Percentiles rank a stretch among this genome's conserved stretches.
These are phyloP conservation scores for Conoideocrella luteorostrata DNA, from an alignment of 2,329 filamentous ascomycete species.

Conservation along the genomic window DNA sequence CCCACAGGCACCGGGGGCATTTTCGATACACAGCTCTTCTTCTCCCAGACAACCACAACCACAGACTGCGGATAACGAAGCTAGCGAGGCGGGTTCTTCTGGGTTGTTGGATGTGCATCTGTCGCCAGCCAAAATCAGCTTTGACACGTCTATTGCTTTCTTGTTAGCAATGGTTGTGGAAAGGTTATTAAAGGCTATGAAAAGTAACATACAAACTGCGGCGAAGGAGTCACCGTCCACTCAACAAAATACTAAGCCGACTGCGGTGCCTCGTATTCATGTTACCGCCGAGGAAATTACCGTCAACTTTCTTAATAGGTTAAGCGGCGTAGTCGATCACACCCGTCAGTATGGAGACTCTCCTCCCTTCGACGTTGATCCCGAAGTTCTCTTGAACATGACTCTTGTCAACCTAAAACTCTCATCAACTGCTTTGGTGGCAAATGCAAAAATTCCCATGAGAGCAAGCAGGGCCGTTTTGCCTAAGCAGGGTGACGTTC, in stretches of 20 bases:
- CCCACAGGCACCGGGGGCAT: conserved; percentile 55
- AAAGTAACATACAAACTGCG: conserved; percentile 16
- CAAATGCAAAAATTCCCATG: conserved; percentile 1
- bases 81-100: not conserved
- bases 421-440: conserved; percentile 8
- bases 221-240: conserved; percentile 11
- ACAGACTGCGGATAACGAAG: not conserved
- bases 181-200: conserved; percentile 41
- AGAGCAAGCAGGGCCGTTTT: conserved; percentile 4
- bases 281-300: conserved; percentile 43
- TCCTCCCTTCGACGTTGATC: conserved; percentile 32
- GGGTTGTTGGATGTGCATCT: conserved; percentile 39
- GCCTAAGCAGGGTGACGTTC: conserved; percentile 15
- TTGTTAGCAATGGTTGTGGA: conserved; percentile 45
- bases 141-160: conserved; percentile 51
- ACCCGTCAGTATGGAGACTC: conserved; percentile 38
- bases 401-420: conserved; percentile 38
- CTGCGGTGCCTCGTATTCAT: conserved; percentile 32
- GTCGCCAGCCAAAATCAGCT: conserved; percentile 46
- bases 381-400: conserved; percentile 47
- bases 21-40: conserved; percentile 36
- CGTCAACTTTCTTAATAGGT: conserved; percentile 48
- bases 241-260: conserved; percentile 4
- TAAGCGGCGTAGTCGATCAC: conserved; percentile 46
- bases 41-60: not conserved